phyloP scores from a whole-genome alignment of 2,329 filamentous ascomycete genomes.

The Pseudocercospora musae region DNA sequence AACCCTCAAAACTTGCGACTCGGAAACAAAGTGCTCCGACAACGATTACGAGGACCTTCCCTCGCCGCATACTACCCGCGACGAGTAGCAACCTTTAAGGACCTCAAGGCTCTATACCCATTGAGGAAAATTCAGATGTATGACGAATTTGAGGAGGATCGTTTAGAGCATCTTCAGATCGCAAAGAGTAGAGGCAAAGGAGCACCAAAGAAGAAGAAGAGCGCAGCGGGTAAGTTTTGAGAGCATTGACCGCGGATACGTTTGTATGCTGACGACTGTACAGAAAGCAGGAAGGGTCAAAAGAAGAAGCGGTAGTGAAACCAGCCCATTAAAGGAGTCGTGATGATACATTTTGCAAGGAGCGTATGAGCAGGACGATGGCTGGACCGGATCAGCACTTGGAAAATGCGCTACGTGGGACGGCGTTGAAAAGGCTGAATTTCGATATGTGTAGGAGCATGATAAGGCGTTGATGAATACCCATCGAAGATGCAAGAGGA shows the following conservation, averaged over 20 bases:
- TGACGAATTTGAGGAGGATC: constrained; percentile 74
- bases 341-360: too few species aligned
- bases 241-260: background rate
- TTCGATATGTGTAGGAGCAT: background rate
- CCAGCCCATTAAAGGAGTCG: background rate
- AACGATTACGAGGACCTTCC: constrained; percentile 79
- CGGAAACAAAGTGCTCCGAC: constrained; percentile 88
- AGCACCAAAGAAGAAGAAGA: constrained; percentile 84
- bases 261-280: constrained; percentile 22
- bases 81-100: constrained; percentile 66
- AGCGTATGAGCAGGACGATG: background rate
- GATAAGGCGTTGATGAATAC: background rate
- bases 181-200: constrained; percentile 77
- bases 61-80: constrained; percentile 87
- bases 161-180: constrained; percentile 65
- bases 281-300: constrained; percentile 28
- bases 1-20: constrained; percentile 80
- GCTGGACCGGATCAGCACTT: background rate
- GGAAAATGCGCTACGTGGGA: background rate
- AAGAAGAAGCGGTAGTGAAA: constrained; percentile 38
- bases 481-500: background rate
- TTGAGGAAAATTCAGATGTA: constrained; percentile 58
- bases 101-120: constrained; percentile 69
- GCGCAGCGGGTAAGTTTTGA: constrained; percentile 43
- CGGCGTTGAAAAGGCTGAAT: background rate